Evolutionary conservation across 2,329 filamentous ascomycete genomes (phyloP), one percentile per base, ranked within the genome.

Genomic region (Ascochyta koolunga): DNA sequence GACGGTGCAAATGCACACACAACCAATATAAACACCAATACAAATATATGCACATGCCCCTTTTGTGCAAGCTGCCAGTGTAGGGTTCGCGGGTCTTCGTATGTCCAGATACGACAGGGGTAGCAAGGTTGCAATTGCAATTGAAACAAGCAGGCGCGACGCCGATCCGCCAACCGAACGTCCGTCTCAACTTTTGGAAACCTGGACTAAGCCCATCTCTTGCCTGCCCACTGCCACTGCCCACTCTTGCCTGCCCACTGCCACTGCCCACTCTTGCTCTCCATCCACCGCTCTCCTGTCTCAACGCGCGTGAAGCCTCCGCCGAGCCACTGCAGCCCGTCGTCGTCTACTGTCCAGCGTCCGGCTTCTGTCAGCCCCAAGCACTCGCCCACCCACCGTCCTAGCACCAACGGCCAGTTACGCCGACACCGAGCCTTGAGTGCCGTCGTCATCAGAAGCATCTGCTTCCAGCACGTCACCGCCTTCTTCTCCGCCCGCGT

Each of bases 131-230:
- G 27, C 27, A 29, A 10, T 13, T 29, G 27, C 27, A 22, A 52
- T 51, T 63, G 60, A 63, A 62, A 62, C 60, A 53, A 53, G 53
- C 47, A 56, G 55, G 51, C 54, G 60, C 57, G 36, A 38, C 27
- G 46, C 51, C 48, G 55, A 44, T 49, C 49, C 18, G 35, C 41
- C 53, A 45, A 27, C 42, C 42, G 32, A 45, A 19, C 46, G 45
- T 36, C 45, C 45, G 40, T 54, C 45, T 45, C 36, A 37, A 50
- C 45, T 50, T 54, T 36, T 49, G 10, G 42, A 49, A 13, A 50
- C 51, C 36, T 55, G n/a, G n/a, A n/a, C n/a, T n/a, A 46, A 50
- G 45, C 52, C 46, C 50, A 41, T 47, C 50, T 53, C 42, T 53
- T 24, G 37, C 29, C 50, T 42, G 45, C 22, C 35, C 40, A 36